Base-by-base conservation (phyloP, 805 yeast species). In the Cyberlindnera maritima region DNA sequence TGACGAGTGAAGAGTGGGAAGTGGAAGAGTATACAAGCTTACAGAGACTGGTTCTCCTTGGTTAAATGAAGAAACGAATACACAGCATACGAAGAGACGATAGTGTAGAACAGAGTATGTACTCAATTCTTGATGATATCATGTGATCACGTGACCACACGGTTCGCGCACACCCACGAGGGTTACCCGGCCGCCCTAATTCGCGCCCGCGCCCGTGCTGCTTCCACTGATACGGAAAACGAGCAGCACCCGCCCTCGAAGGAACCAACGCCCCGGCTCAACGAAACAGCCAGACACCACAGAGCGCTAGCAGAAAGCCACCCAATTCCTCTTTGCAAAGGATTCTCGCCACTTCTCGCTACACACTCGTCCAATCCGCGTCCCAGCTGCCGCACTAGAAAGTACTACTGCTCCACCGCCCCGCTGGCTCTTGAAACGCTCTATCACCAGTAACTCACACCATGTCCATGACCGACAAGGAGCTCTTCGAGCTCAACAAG, bases 401-500 rank as follows among this genome's bases (percentile, higher is more conserved):
- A n/a, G n/a, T n/a, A n/a, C n/a, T n/a, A n/a, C n/a, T n/a, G n/a
- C n/a, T n/a, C n/a, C n/a, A n/a, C n/a, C n/a, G n/a, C n/a, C n/a
- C n/a, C n/a, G n/a, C n/a, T n/a, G 4, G 28, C 42, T 33, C 35
- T 19, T 23, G 28, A 29, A 29, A 17, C 42, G 12, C 42, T 31
- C 14, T 9, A n/a, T 21, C 9, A 21, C 9, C 25, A 17, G 20
- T 7, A 6, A 6, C 31, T 4, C 31, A 28, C 11, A 12, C 28
- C 29, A 50, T 35, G 44, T 56, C 58, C 55, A 41, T 63, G 32
- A 60, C 73, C 25, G 74, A 72, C 54, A 65, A 66, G 55, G 71
- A 71, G 58, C 55, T 72, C 55, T 72, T 65, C 66, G 96, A 88
- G 59, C 74, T 91, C 64, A 91, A 91, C 78, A 88, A 89, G 67